These are phyloP conservation scores for Austroboletus rostrupii DNA, from an alignment of 1,284 basidiomycete genomes.

Conservation along the genomic window DNA sequence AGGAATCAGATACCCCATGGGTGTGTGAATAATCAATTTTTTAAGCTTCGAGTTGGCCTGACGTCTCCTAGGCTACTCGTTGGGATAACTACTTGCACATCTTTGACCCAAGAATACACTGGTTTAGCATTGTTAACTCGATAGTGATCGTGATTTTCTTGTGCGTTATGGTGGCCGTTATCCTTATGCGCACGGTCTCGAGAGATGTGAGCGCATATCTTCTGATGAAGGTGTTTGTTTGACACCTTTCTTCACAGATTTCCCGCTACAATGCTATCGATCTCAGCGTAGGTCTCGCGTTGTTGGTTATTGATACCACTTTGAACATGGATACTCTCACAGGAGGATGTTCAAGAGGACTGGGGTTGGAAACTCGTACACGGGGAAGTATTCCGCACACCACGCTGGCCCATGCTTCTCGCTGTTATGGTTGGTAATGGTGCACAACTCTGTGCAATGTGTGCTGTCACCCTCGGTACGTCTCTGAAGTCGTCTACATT, in stretches of 20 bases:
- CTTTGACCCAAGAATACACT: conserved; percentile 78
- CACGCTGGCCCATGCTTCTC: conserved; percentile 74
- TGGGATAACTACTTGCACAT: conserved; percentile 95
- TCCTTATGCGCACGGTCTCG: conserved; percentile 82
- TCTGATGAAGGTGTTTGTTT: conserved; percentile 29
- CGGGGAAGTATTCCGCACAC: conserved; percentile 92
- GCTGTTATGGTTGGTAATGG: conserved; percentile 90
- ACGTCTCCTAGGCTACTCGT: conserved; percentile 67
- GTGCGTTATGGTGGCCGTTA: conserved; percentile 90
- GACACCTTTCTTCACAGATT: conserved; percentile 59
- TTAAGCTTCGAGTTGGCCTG: conserved; percentile 6
- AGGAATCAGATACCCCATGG: conserved; percentile 87
- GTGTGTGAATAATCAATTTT: conserved; percentile 32
- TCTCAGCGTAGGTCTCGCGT: conserved; percentile 57
- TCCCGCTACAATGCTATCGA: conserved; percentile 96
- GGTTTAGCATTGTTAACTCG: conserved; percentile 94
- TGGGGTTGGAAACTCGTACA: conserved; percentile 98
- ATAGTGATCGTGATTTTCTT: conserved; percentile 89
- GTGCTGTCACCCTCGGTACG: conserved; percentile 78
- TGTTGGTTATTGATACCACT: neutral
- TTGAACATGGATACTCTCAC: conserved; percentile 10
- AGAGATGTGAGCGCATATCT: conserved; percentile 69
- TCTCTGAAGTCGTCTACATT: neutral
- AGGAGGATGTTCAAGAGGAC: conserved; percentile 97
- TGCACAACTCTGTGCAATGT: conserved; percentile 87